A percentile compares a stretch with the other conserved stretches of the same genome.
These are phyloP conservation scores for Sphagnum contortum DNA, from an alignment of 225 moss, liverwort and hornwort genomes.

Conservation along the genomic window DNA sequence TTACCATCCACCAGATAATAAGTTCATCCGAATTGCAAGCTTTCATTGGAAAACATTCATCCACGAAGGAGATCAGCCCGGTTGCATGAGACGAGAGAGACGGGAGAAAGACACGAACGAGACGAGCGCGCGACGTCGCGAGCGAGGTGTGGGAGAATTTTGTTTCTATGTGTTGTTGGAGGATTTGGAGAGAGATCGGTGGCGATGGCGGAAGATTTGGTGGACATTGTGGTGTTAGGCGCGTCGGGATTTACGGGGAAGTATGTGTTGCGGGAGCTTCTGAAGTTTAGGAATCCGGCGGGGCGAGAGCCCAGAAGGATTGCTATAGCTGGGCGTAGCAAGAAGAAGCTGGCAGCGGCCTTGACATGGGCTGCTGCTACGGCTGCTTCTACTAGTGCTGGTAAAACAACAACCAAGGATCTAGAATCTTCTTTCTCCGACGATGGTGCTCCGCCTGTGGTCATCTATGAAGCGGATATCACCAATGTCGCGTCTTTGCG, in stretches of 20 bases:
- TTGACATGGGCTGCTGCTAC: conserved; percentile 67
- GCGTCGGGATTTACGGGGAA: conserved; percentile 93
- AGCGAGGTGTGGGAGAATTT: too few relatives aligned
- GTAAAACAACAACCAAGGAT: too few relatives aligned
- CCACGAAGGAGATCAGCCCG: too few relatives aligned
- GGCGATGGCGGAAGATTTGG: conserved; percentile 44
- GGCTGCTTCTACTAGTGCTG: background rate
- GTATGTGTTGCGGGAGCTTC: conserved; percentile 78
- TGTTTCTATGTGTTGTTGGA: too few relatives aligned
- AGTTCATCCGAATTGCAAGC: too few relatives aligned
- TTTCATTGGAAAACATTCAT: too few relatives aligned
- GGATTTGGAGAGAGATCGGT: background rate
- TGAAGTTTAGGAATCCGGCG: conserved; percentile 39
- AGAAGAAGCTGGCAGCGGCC: conserved; percentile 61
- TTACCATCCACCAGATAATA: too few relatives aligned
- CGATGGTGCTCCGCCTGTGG: conserved; percentile 10
- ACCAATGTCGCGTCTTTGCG: conserved; percentile 46
- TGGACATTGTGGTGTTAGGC: conserved; percentile 77
- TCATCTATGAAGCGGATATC: conserved; percentile 72
- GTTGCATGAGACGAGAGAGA: too few relatives aligned
- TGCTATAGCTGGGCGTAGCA: conserved; percentile 82
- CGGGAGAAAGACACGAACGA: too few relatives aligned
- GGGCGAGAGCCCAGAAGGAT: conserved; percentile 38
- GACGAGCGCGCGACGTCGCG: too few relatives aligned
- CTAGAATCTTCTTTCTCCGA: too few relatives aligned